These are phyloP conservation scores for Carpinus viminea DNA, from an alignment of 306 rosid species.

Conservation along the genomic window DNA sequence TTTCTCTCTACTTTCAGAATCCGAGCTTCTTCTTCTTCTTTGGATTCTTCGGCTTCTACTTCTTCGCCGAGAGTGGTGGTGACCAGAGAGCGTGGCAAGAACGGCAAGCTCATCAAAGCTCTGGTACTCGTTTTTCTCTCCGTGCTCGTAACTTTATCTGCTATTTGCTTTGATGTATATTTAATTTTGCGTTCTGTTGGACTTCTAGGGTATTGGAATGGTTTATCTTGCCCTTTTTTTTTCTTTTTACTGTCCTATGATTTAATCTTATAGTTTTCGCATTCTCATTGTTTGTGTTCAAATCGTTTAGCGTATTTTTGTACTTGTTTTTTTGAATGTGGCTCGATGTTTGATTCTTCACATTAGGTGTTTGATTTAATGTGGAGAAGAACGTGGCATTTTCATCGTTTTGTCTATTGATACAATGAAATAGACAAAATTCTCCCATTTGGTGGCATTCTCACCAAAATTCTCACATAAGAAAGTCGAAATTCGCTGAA, in stretches of 20 bases:
- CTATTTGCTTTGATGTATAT: background rate
- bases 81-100: conserved; percentile 98
- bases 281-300: conserved; percentile 5
- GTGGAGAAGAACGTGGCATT: conserved; percentile 19
- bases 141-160: background rate
- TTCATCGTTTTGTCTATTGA: background rate
- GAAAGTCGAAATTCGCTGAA: background rate
- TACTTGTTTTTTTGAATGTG: conserved; percentile 5
- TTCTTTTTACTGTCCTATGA: background rate
- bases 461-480: background rate
- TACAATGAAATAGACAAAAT: background rate
- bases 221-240: background rate
- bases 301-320: background rate
- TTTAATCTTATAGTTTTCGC: background rate
- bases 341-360: conserved; percentile 18
- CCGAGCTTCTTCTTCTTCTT: conserved; percentile 34
- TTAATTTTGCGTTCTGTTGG: background rate
- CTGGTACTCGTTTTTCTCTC: conserved; percentile 48
- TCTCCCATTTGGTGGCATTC: background rate
- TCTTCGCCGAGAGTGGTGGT: conserved; percentile 65
- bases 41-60: conserved; percentile 31
- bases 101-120: conserved; percentile 78
- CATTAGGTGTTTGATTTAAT: conserved; percentile 46
- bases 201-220: background rate
- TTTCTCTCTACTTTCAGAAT: conserved; percentile 31